phyloP scores from a whole-genome alignment of 495 filamentous ascomycete species.

The Penicillium turbatum region DNA sequence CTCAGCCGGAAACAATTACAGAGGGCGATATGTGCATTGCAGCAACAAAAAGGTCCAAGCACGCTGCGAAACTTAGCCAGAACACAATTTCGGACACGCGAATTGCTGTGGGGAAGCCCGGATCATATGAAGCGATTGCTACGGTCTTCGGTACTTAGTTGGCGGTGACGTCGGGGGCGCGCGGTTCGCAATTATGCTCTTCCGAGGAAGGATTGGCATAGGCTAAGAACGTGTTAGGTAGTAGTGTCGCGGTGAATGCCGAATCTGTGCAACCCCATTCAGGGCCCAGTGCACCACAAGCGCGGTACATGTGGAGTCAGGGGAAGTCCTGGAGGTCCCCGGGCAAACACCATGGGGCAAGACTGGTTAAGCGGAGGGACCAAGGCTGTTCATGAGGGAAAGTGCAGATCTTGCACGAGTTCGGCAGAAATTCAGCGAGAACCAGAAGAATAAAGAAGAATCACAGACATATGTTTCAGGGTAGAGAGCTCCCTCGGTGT shows the following conservation, averaged over 20 bases:
- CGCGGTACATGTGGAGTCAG: constrained; percentile 16
- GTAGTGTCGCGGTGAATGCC: constrained; percentile 22
- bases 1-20: constrained; percentile 18
- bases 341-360: not conserved
- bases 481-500: constrained; percentile 11
- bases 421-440: not conserved
- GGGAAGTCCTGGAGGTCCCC: constrained; percentile 1
- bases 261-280: constrained; percentile 16
- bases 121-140: constrained; percentile 44
- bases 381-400: not conserved
- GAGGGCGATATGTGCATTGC: constrained; percentile 9
- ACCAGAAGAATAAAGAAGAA: not conserved
- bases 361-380: not conserved
- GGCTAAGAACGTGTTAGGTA: not conserved
- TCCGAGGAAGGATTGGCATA: constrained; percentile 14
- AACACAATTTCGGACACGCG: constrained; percentile 27
- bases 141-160: constrained; percentile 34
- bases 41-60: constrained; percentile 15
- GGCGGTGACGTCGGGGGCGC: constrained; percentile 25
- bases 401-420: constrained; percentile 1
- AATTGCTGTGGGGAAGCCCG: constrained; percentile 32
- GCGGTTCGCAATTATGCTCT: not conserved
- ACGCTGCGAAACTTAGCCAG: constrained; percentile 20
- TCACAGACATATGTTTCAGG: not conserved
- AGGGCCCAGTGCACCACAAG: not conserved